Conservation (phyloP, 805 yeast species). For the Candida fluviatilis region DNA sequence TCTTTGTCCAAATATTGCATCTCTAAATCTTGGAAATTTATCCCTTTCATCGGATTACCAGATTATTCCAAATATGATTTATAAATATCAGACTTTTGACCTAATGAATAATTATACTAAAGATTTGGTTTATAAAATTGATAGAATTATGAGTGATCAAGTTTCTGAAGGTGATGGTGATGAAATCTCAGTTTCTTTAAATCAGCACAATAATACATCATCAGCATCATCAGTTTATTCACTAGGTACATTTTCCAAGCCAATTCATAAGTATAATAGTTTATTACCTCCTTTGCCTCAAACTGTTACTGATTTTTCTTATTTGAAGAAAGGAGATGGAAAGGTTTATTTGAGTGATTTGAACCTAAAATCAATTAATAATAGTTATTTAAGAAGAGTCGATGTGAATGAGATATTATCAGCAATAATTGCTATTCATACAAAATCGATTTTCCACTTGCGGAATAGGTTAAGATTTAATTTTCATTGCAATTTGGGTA, state of each 20-base stretch:
- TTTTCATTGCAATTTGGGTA: conserved; percentile 9
- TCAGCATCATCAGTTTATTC: conserved; percentile 25
- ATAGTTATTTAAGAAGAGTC: conserved; percentile 23
- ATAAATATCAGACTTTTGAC: conserved; percentile 37
- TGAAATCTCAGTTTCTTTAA: not conserved
- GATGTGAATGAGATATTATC: conserved; percentile 30
- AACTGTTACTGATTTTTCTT: conserved; percentile 24
- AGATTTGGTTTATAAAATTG: conserved; percentile 20
- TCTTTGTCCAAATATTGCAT: conserved; percentile 58
- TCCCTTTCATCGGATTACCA: conserved; percentile 67
- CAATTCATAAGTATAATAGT: conserved; percentile 33
- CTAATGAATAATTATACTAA: conserved; percentile 35
- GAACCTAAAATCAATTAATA: conserved; percentile 36
- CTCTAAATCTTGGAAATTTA: conserved; percentile 56
- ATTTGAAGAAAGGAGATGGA: conserved; percentile 26
- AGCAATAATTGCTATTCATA: conserved; percentile 23
- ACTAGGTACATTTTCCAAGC: conserved; percentile 22
- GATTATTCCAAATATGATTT: conserved; percentile 32
- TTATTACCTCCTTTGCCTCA: conserved; percentile 34
- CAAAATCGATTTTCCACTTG: conserved; percentile 8
- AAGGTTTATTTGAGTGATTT: conserved; percentile 37
- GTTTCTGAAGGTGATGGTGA: not conserved
- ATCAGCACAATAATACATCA: conserved; percentile 8
- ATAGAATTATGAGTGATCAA: conserved; percentile 15
- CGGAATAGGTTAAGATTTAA: not conserved